A percentile compares a stretch with the other conserved stretches of the same genome.
These are phyloP conservation scores for Phytophthora parvispora DNA, from an alignment of 352 stramenopile genomes.

Conservation along the genomic window DNA sequence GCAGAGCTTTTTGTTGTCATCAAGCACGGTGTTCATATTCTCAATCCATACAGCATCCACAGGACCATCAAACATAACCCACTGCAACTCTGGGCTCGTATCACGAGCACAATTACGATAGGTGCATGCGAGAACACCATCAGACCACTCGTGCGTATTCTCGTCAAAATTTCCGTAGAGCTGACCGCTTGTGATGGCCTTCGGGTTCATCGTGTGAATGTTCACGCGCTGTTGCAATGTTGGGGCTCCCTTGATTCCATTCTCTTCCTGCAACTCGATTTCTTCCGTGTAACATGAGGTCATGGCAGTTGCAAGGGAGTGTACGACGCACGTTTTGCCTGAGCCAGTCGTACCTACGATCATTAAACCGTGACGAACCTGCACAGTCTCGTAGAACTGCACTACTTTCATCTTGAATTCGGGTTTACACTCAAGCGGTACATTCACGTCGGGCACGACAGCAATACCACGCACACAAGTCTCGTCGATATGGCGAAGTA, in stretches of 20 bases:
- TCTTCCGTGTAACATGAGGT: slow-evolving; percentile 74
- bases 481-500: slow-evolving; percentile 88
- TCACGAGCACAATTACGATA: slow-evolving; percentile 94
- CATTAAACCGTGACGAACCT: slow-evolving; percentile 97
- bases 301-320: slow-evolving; percentile 83
- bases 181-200: slow-evolving; percentile 95
- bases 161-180: slow-evolving; percentile 97
- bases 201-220: slow-evolving; percentile 95
- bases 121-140: slow-evolving; percentile 95
- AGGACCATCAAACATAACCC: slow-evolving; percentile 95
- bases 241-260: slow-evolving; percentile 32
- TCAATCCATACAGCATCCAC: slow-evolving; percentile 97
- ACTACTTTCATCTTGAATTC: slow-evolving; percentile 93
- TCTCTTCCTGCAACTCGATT: slow-evolving; percentile 27
- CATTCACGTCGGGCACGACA: slow-evolving; percentile 65
- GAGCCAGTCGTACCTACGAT: slow-evolving; percentile 95
- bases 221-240: slow-evolving; percentile 73
- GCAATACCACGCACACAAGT: slow-evolving; percentile 76
- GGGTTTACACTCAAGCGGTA: slow-evolving; percentile 80
- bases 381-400: slow-evolving; percentile 96
- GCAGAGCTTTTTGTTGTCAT: slow-evolving; percentile 96
- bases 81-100: slow-evolving; percentile 90
- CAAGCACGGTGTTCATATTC: slow-evolving; percentile 97
- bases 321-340: slow-evolving; percentile 95
- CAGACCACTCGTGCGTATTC: slow-evolving; percentile 96